Evolutionary conservation across 78 protist species (phyloP), one percentile per base, ranked within the genome.

Genomic region (Emiliania huxleyi): DNA sequence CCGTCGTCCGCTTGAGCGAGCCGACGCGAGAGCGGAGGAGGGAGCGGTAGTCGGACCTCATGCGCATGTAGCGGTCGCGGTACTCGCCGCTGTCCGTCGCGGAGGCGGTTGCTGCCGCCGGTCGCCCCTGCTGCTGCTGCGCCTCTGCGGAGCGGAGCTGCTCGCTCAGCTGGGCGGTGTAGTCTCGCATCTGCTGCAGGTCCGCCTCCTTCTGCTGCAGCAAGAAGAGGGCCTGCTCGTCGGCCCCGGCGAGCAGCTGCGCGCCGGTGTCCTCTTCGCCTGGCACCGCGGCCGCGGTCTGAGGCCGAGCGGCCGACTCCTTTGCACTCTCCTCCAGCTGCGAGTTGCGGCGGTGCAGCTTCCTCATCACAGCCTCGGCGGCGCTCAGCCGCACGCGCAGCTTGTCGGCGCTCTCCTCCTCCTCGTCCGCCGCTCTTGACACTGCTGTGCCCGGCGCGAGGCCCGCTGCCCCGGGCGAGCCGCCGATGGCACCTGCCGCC

Each of bases 191-290:
- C 46, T 37, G 2, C 26, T 77, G 85, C 46, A 77, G 46, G 85
- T 77, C 85, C 3, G 44, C 12, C 89, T 81, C 89, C n/a, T 81
- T 43, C 89, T 44, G 89, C 89, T 81, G 48, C 25, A 81, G 89
- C 56, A 81, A 22, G 89, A 6, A 81, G 56, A 81, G 55, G 1
- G 89, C 89, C 38, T 81, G 89, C 89, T 77, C 87, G 49, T 26
- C 35, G 38, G 43, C 84, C 15, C 46, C 84, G n/a, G n/a, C n/a
- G n/a, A n/a, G n/a, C n/a, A n/a, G n/a, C n/a, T n/a, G n/a, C n/a
- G n/a, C 73, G 29, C 8, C 33, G 73, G 33, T 26, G 73, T 4
- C 73, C 5, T 1, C 73, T 1, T 15, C 33, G 73, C 73, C 73
- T 62, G 73, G 33, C 37, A 19, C 29, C 42, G 42, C 81, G 19